Evolutionary conservation across 805 yeast species (phyloP).

Genomic region (Myxozyma kluyveri): DNA sequence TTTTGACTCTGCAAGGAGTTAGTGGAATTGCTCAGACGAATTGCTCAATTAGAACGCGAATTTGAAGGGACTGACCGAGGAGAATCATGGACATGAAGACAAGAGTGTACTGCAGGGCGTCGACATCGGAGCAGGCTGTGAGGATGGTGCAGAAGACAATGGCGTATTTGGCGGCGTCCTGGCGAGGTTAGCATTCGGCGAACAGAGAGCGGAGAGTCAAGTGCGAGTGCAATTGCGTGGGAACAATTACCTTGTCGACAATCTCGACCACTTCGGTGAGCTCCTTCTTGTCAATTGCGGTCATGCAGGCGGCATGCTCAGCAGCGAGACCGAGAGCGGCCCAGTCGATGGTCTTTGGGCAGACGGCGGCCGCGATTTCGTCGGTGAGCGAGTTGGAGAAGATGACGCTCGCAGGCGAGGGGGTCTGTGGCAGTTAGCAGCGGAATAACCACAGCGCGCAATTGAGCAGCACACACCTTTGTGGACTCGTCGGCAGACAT

Average conservation of each 20-base stretch:
- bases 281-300: constrained; percentile 48
- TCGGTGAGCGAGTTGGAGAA: constrained; percentile 66
- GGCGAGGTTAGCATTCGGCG: not conserved
- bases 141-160: constrained; percentile 42
- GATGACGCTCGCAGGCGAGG: constrained; percentile 36
- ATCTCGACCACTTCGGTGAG: constrained; percentile 28
- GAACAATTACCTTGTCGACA: constrained; percentile 11
- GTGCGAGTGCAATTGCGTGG: not conserved
- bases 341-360: constrained; percentile 87
- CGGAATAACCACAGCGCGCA: not conserved
- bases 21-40: not conserved
- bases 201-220: not conserved
- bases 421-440: constrained; percentile 14
- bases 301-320: constrained; percentile 64
- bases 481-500: not conserved
- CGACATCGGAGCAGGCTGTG: constrained; percentile 55
- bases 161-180: constrained; percentile 18
- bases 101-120: constrained; percentile 61
- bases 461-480: not conserved
- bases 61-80: constrained; percentile 16
- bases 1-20: constrained; percentile 6
- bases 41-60: not conserved
- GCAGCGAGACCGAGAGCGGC: constrained; percentile 72
- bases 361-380: constrained; percentile 49
- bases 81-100: constrained; percentile 60